These are phyloP conservation scores for Blastocystis sp. DNA, from an alignment of 352 stramenopile genomes.

Conservation along the genomic window DNA sequence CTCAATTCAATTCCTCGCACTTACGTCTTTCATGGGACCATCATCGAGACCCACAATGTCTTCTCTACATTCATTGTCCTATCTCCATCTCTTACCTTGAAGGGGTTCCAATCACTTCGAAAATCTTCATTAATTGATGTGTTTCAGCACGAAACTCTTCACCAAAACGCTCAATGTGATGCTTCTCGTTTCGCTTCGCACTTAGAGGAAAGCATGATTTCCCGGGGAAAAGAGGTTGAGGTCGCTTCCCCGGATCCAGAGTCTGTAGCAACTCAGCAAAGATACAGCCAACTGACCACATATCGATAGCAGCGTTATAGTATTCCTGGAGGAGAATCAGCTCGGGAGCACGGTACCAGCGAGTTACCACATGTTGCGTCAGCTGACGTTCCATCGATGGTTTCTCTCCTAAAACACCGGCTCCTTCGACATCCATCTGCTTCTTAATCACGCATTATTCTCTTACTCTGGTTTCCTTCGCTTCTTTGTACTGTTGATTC, in stretches of 20 bases:
- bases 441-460: neutral
- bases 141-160: conserved; percentile 66
- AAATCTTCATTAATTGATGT: conserved; percentile 86
- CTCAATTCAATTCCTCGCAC: neutral
- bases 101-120: conserved; percentile 86
- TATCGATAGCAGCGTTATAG: conserved; percentile 71
- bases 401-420: conserved; percentile 1
- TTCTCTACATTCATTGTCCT: conserved; percentile 63
- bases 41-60: conserved; percentile 70
- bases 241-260: conserved; percentile 64
- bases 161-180: conserved; percentile 64
- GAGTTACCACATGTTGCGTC: conserved; percentile 85
- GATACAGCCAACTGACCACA: conserved; percentile 76
- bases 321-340: conserved; percentile 80
- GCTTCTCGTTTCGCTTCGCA: conserved; percentile 57
- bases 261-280: conserved; percentile 87
- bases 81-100: conserved; percentile 65
- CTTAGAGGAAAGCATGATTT: conserved; percentile 69
- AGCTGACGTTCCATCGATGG: conserved; percentile 73
- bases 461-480: conserved; percentile 3
- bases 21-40: conserved; percentile 62
- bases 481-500: conserved; percentile 55
- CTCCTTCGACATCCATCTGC: conserved; percentile 16
- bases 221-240: conserved; percentile 72
- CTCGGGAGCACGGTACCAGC: conserved; percentile 86